Evolutionary conservation across 2,329 filamentous ascomycete species (phyloP).

Genomic region (Verticillium isaacii): DNA sequence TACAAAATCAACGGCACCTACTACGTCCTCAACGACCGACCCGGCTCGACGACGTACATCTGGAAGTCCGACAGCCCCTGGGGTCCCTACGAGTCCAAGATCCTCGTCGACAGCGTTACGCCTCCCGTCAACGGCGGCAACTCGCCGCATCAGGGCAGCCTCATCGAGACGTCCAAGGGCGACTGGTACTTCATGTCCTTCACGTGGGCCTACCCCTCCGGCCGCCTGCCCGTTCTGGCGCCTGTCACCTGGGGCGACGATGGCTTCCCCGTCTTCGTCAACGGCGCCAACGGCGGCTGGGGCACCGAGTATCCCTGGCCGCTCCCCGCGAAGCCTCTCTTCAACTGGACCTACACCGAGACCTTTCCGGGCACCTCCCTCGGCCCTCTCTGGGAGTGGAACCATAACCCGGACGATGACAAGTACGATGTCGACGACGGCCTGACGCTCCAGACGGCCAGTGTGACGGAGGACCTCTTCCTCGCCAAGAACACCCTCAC

Average conservation of each 20-base stretch:
- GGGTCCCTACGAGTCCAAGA: slow-evolving; percentile 45
- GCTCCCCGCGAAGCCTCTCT: slow-evolving; percentile 12
- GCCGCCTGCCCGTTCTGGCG: slow-evolving; percentile 52
- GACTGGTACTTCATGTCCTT: slow-evolving; percentile 59
- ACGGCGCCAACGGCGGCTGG: slow-evolving; percentile 40
- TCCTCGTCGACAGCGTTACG: slow-evolving; percentile 35
- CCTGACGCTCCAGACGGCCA: slow-evolving; percentile 42
- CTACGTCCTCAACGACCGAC: slow-evolving; percentile 47
- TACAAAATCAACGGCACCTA: slow-evolving; percentile 53
- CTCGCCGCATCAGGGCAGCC: slow-evolving; percentile 48
- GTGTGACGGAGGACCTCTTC: slow-evolving; percentile 46
- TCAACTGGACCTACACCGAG: slow-evolving; percentile 33
- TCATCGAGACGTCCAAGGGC: slow-evolving; percentile 45
- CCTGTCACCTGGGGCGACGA: slow-evolving; percentile 47
- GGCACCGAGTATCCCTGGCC: slow-evolving; percentile 37
- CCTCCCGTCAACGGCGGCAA: slow-evolving; percentile 40
- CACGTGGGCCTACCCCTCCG: slow-evolving; percentile 49
- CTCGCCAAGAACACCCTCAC: slow-evolving; percentile 42
- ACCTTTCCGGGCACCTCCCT: slow-evolving; percentile 37
- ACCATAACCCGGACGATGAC: slow-evolving; percentile 52
- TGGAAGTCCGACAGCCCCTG: slow-evolving; percentile 44
- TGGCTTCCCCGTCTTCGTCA: slow-evolving; percentile 43
- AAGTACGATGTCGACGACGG: slow-evolving; percentile 39
- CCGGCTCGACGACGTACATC: slow-evolving; percentile 40
- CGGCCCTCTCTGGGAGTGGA: slow-evolving; percentile 52